Evolutionary conservation across 129 eudicot genomes (phyloP).

Genomic region (Smallanthus sonchifolius): DNA sequence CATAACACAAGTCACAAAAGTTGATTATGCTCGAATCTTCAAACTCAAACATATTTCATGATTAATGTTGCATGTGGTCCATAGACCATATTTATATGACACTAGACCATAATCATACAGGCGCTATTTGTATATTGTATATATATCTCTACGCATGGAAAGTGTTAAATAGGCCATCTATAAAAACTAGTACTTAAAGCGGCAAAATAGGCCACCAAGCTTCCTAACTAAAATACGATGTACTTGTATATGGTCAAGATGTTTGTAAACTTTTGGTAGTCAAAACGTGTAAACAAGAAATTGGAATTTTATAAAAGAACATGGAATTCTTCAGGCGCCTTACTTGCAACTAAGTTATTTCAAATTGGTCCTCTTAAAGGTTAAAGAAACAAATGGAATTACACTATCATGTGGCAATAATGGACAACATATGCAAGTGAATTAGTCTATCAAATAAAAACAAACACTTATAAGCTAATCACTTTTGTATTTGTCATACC

Average conservation of each 20-base stretch:
- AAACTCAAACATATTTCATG: not conserved
- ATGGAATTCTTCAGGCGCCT: not conserved
- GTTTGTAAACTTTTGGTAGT: not conserved
- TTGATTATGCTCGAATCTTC: not conserved
- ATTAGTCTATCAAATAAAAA: not conserved
- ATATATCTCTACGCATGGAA: not conserved
- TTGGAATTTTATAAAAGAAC: not conserved
- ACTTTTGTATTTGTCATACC: constrained; percentile 33
- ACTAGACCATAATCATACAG: constrained; percentile 3
- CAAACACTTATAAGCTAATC: not conserved
- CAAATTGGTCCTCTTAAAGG: not conserved
- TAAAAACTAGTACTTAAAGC: not conserved
- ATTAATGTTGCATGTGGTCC: not conserved
- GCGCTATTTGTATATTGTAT: not conserved
- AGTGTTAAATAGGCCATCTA: not conserved
- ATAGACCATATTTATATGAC: not conserved
- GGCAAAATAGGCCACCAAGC: not conserved
- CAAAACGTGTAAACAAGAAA: not conserved
- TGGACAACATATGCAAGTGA: not conserved
- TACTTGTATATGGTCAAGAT: not conserved
- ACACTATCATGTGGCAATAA: not conserved
- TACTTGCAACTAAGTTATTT: not conserved
- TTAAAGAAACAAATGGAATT: not conserved
- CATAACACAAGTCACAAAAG: constrained; percentile 2
- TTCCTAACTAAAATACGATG: not conserved